Base-by-base conservation (phyloP, 176 grass and related monocot genomes). In the Pontederia crassipes region DNA sequence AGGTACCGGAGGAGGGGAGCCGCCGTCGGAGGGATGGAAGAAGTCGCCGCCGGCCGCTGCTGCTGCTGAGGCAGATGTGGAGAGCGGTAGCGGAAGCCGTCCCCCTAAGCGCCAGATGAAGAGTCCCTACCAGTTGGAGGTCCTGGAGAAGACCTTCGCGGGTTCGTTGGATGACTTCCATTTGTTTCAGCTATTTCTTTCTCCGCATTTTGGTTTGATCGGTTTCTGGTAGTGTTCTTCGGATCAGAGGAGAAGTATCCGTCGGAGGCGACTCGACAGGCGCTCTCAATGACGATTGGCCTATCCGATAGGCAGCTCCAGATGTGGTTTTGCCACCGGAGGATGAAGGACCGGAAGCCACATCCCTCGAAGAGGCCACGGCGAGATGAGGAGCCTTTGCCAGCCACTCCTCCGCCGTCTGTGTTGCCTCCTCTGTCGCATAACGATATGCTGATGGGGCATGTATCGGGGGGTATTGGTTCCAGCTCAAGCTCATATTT, bases 281-380 rank as follows among this genome's bases (percentile, higher is more conserved):
- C 88, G 67, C 72, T 98, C 54, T 93, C 94, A 1, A 71, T 58
- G 40, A 88, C 83, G 70, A 61, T 85, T 29, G 77, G 77, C 1
- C 73, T 98, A 1, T 85, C 83, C 10, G 94, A 98, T 74, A 76
- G 88, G 63, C 94, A 98, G 61, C 88, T 98, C n/a, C 88, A 98
- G 78, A 98, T 98, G 88, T 98, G 94, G 94, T 98, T 98, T 82
- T 98, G 88, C 77, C 94, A 98, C 29, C 74, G 84, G 18, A 71
- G 94, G 15, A 79, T 93, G 46, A 98, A 98, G 77, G 94, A 93
- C 76, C 64, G 88, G 10, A 92, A 86, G 62, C 14, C 64, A 8
- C 78, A 68, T 12, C 84, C 68, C 0, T 16, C 67, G 14, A 85
- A 79, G 61, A 59, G 68, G 65, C 83, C 79, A 9, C 59, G 59